Conservation (phyloP, 345 rosid genomes). For the Mangifera indica region DNA sequence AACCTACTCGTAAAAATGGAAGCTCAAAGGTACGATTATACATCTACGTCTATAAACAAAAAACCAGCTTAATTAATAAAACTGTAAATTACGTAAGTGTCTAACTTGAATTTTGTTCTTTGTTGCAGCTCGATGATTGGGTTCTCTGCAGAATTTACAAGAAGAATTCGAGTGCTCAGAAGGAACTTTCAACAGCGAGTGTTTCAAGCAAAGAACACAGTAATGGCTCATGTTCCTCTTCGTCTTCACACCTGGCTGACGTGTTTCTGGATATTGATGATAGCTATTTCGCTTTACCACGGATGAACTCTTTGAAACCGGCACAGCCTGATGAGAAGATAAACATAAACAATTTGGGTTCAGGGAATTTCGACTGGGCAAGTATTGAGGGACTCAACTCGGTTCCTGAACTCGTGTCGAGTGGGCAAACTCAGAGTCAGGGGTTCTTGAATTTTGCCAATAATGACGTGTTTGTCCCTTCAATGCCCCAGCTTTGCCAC, state of each 20-base stretch:
- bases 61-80: background rate
- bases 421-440: constrained; percentile 33
- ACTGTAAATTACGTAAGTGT: background rate
- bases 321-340: constrained; percentile 47
- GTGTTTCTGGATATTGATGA: constrained; percentile 64
- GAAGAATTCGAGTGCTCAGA: constrained; percentile 68
- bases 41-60: no score
- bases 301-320: constrained; percentile 47
- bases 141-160: constrained; percentile 89
- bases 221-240: constrained; percentile 60
- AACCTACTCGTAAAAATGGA: constrained; percentile 51
- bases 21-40: constrained; percentile 56
- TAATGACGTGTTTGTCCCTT: constrained; percentile 36
- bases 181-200: constrained; percentile 27
- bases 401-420: constrained; percentile 39
- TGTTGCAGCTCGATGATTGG: constrained; percentile 86
- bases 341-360: constrained; percentile 34
- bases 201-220: constrained; percentile 62
- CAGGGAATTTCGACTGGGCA: constrained; percentile 77
- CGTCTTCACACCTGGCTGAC: constrained; percentile 78
- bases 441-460: constrained; percentile 31
- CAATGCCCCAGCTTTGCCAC: constrained; percentile 29
- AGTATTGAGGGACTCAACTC: constrained; percentile 53
- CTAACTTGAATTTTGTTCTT: background rate
- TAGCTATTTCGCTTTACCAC: constrained; percentile 45